Conservation (phyloP, 2,329 filamentous ascomycete species). For the Fusarium incarnatum region DNA sequence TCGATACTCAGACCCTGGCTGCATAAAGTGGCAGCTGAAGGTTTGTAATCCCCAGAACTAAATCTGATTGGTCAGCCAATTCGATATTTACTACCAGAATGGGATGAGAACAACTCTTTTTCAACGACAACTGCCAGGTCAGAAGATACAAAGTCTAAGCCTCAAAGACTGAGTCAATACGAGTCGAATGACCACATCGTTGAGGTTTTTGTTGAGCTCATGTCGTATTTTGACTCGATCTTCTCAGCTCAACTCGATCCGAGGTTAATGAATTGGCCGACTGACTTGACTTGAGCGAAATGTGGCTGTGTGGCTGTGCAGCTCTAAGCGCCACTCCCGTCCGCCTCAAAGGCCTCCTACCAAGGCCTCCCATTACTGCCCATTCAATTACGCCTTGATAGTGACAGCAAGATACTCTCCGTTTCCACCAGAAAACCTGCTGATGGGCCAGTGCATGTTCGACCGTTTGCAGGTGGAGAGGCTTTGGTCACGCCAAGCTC, state of each 20-base stretch:
- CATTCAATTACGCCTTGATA: neutral
- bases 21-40: slow-evolving; percentile 24
- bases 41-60: neutral
- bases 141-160: neutral
- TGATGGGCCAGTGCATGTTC: neutral
- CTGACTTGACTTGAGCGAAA: neutral
- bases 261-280: neutral
- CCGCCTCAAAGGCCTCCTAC: neutral
- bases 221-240: neutral
- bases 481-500: slow-evolving; percentile 27
- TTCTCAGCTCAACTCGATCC: neutral
- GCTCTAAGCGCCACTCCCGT: neutral
- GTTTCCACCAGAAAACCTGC: neutral
- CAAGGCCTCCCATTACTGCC: slow-evolving; percentile 17
- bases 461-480: neutral
- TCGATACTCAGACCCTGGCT: slow-evolving; percentile 26
- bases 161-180: neutral
- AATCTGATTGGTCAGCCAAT: slow-evolving; percentile 28
- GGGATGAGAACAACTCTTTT: slow-evolving; percentile 31
- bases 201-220: neutral
- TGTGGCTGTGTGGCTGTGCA: slow-evolving; percentile 4
- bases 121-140: slow-evolving; percentile 18
- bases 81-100: slow-evolving; percentile 23
- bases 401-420: neutral
- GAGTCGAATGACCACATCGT: neutral